These are phyloP conservation scores for Lunularia cruciata DNA, from an alignment of 225 moss, liverwort and hornwort species.

Conservation along the genomic window DNA sequence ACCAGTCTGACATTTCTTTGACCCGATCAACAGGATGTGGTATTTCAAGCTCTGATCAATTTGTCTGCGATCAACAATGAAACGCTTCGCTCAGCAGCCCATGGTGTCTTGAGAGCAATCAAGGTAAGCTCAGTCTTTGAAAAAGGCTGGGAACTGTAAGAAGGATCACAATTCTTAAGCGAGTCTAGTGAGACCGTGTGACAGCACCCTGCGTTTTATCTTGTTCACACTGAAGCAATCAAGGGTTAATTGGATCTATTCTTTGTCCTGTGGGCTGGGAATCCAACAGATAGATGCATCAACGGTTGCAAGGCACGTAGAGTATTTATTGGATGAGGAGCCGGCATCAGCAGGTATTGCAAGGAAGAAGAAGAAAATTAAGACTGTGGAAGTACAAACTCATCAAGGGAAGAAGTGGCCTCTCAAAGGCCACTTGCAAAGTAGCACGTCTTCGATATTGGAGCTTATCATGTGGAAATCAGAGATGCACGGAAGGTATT, in stretches of 20 bases:
- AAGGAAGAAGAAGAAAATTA: conserved; percentile 37
- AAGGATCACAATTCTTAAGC: no score
- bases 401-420: conserved; percentile 35
- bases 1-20: no score
- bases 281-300: conserved; percentile 26
- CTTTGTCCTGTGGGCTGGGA: neutral
- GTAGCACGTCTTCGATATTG: conserved; percentile 35
- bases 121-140: conserved; percentile 28
- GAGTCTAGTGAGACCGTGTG: no score
- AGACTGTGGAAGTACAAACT: conserved; percentile 5
- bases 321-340: conserved; percentile 24
- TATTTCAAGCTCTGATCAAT: conserved; percentile 43
- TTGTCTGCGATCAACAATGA: conserved; percentile 29
- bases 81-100: conserved; percentile 38
- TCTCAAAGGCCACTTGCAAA: conserved; percentile 26
- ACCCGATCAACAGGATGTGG: conserved; percentile 43
- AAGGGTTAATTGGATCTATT: no score
- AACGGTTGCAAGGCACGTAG: conserved; percentile 37
- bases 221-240: no score
- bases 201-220: no score
- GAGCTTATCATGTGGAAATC: conserved; percentile 46
- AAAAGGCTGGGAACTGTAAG: no score
- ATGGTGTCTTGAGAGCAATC: conserved; percentile 31
- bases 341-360: conserved; percentile 8
- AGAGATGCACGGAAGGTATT: conserved; percentile 36